phyloP scores from a whole-genome alignment of 768 basidiomycete species.

The Trametes gibbosa region DNA sequence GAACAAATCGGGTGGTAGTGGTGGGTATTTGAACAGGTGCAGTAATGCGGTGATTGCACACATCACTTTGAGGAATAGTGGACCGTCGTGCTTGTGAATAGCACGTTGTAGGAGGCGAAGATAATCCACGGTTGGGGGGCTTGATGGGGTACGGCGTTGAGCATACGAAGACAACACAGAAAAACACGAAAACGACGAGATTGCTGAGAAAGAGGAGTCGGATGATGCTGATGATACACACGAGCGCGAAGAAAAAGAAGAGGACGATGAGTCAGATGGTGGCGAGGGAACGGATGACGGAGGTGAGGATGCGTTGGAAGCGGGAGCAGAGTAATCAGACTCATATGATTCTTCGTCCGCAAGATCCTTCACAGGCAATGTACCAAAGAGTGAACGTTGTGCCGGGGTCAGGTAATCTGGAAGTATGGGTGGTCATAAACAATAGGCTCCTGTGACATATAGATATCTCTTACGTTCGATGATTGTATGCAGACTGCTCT shows the following conservation, averaged over 20 bases:
- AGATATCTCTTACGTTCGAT: constrained; percentile 55
- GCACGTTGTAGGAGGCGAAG: constrained; percentile 69
- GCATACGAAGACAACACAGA: constrained; percentile 27
- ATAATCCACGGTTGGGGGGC: constrained; percentile 32
- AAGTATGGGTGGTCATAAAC: background rate
- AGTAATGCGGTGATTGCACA: constrained; percentile 60
- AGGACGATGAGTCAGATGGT: constrained; percentile 38
- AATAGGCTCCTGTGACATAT: background rate
- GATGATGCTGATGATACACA: constrained; percentile 25
- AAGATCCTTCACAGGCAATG: constrained; percentile 46
- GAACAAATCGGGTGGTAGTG: constrained; percentile 50
- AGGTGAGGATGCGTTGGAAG: constrained; percentile 11
- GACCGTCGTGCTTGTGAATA: constrained; percentile 66
- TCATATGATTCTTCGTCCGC: constrained; percentile 21
- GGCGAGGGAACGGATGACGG: constrained; percentile 31
- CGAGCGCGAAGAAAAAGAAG: constrained; percentile 34
- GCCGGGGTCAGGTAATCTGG: constrained; percentile 65
- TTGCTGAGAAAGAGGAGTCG: constrained; percentile 31
- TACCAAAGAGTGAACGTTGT: constrained; percentile 66
- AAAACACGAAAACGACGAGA: constrained; percentile 34
- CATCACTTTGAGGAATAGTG: constrained; percentile 65
- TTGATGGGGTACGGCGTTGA: constrained; percentile 8
- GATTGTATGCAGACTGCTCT: constrained; percentile 68
- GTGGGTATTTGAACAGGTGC: constrained; percentile 63
- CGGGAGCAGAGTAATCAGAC: constrained; percentile 5